These are phyloP conservation scores for Calophaca sinica DNA, from an alignment of 306 rosid genomes.

Conservation along the genomic window DNA sequence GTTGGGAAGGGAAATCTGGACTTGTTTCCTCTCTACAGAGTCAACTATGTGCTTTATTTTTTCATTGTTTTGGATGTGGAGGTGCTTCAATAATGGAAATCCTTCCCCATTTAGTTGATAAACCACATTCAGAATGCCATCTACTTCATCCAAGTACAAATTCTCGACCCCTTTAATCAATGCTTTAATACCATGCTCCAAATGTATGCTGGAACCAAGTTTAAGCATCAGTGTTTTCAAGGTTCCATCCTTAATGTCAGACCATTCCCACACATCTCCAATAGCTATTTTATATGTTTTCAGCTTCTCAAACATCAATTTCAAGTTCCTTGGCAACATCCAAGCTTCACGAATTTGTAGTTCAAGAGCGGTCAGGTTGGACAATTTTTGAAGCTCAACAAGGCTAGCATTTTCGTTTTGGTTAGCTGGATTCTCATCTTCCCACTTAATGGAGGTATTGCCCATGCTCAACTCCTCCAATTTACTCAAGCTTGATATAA, in stretches of 20 bases:
- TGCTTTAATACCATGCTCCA: slow-evolving; percentile 29
- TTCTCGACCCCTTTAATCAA: slow-evolving; percentile 6
- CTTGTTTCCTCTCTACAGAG: not conserved
- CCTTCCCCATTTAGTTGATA: slow-evolving; percentile 2
- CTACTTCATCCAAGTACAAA: slow-evolving; percentile 24
- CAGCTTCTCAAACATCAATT: slow-evolving; percentile 17
- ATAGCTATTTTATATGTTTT: not conserved
- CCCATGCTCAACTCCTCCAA: slow-evolving; percentile 25
- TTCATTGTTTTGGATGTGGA: slow-evolving; percentile 7
- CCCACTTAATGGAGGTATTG: slow-evolving; percentile 16
- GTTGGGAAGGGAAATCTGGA: not conserved
- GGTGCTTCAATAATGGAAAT: not conserved
- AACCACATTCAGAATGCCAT: slow-evolving; percentile 20
- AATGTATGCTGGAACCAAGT: not conserved
- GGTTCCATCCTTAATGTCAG: not conserved
- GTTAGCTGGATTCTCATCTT: not conserved
- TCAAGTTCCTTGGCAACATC: slow-evolving; percentile 13
- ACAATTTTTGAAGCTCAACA: not conserved
- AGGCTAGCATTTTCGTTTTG: slow-evolving; percentile 21
- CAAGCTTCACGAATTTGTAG: not conserved
- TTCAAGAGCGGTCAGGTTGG: not conserved
- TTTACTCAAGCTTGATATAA: slow-evolving; percentile 2
- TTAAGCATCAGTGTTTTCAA: slow-evolving; percentile 24
- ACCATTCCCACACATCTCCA: slow-evolving; percentile 32
- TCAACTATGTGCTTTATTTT: slow-evolving; percentile 10